A percentile compares a stretch with the other conserved stretches of the same genome.
Conservation (phyloP, 2,329 filamentous ascomycete genomes). For the Gyromitra esculenta region DNA sequence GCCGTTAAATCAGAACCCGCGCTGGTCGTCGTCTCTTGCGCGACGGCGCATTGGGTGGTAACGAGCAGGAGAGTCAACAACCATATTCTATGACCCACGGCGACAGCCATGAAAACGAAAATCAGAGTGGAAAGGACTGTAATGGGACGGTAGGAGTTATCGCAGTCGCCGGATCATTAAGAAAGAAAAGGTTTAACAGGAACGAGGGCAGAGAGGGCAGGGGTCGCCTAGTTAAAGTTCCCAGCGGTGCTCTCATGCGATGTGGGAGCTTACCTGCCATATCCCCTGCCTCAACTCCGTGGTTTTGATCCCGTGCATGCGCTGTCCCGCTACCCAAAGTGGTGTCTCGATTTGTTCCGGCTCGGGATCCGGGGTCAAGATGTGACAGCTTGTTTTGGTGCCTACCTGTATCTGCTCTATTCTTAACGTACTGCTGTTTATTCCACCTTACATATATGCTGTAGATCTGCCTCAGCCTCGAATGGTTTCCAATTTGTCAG, state of each 20-base stretch:
- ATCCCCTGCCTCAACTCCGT: background rate
- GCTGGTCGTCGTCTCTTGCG: conserved; percentile 17
- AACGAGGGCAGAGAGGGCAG: conserved; percentile 12
- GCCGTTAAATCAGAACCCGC: conserved; percentile 2
- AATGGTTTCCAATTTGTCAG: background rate
- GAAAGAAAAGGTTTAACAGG: conserved; percentile 1
- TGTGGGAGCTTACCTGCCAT: background rate
- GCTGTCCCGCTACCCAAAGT: conserved; percentile 1
- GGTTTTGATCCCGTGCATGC: background rate
- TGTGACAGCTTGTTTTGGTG: background rate
- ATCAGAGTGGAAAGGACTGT: conserved; percentile 26
- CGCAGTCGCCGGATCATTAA: conserved; percentile 6
- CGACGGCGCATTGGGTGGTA: background rate
- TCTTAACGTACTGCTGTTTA: background rate
- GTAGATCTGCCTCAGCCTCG: background rate
- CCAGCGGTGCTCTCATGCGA: background rate
- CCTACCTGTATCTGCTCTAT: background rate
- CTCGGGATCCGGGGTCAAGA: conserved; percentile 1
- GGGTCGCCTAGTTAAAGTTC: conserved; percentile 37
- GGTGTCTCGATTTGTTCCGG: background rate
- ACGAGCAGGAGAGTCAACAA: conserved; percentile 33
- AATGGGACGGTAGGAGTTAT: conserved; percentile 4
- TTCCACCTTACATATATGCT: background rate
- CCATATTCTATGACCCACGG: conserved; percentile 30
- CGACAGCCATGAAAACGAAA: conserved; percentile 23